These are phyloP conservation scores for Wakefieldia striispora DNA, from an alignment of 768 basidiomycete genomes.

Conservation along the genomic window DNA sequence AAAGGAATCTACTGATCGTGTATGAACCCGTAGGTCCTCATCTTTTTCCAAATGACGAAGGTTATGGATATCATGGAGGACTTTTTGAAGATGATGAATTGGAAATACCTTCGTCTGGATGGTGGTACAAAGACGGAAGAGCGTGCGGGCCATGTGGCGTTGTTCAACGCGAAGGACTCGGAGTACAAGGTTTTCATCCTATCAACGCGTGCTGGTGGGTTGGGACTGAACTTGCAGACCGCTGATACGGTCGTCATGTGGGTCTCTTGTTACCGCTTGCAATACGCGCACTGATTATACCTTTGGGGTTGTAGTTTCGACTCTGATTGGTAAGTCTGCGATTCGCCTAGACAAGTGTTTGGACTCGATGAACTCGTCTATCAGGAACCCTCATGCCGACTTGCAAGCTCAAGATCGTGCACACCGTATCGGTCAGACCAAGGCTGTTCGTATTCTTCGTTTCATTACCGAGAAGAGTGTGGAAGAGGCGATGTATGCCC, in stretches of 20 bases:
- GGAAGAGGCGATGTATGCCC: constrained; percentile 96
- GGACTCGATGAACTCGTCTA: constrained; percentile 1
- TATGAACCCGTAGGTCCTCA: constrained; percentile 66
- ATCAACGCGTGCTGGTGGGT: constrained; percentile 90
- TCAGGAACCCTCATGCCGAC: constrained; percentile 97
- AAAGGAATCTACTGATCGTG: neutral
- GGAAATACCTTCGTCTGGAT: constrained; percentile 90
- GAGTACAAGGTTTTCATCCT: constrained; percentile 91
- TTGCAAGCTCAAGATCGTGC: constrained; percentile 99
- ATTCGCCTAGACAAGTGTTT: neutral
- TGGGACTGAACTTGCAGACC: constrained; percentile 93
- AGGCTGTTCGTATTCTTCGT: constrained; percentile 92
- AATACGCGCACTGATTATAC: constrained; percentile 5
- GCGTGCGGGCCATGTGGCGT: constrained; percentile 79
- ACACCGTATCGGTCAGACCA: constrained; percentile 99
- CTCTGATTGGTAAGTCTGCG: constrained; percentile 57
- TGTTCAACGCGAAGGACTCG: constrained; percentile 88
- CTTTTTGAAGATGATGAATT: constrained; percentile 83
- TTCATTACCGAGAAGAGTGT: constrained; percentile 98
- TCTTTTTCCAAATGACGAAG: constrained; percentile 99
- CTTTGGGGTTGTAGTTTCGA: constrained; percentile 54
- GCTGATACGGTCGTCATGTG: constrained; percentile 96
- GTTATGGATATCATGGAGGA: constrained; percentile 99
- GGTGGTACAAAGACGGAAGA: constrained; percentile 96
- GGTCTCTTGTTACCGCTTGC: constrained; percentile 28